These are phyloP conservation scores for Diutina catenulata DNA, from an alignment of 1,139 yeast genomes.

Conservation along the genomic window DNA sequence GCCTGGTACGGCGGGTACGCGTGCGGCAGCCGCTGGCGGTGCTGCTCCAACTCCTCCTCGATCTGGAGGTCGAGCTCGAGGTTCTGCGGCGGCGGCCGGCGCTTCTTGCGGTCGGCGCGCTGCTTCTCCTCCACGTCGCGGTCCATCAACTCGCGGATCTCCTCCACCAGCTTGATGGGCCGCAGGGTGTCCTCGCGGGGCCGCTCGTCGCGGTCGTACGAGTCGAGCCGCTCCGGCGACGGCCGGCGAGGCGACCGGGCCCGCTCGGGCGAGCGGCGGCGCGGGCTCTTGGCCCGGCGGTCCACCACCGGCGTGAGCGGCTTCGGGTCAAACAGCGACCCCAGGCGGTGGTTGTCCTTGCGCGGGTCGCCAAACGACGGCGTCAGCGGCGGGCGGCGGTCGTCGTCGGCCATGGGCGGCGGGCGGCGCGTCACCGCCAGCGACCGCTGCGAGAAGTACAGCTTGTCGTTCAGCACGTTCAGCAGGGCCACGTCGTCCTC, in stretches of 20 bases:
- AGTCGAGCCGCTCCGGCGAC: neutral
- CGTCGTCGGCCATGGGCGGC: neutral
- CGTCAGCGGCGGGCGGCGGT: neutral
- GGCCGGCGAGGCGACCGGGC: neutral
- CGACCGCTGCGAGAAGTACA: neutral
- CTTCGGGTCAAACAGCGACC: neutral
- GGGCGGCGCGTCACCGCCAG: too few relatives aligned
- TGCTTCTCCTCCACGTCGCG: neutral
- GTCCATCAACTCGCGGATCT: constrained; percentile 2
- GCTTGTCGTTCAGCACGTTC: neutral
- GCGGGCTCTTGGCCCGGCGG: neutral
- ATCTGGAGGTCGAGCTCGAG: neutral
- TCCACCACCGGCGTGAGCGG: neutral
- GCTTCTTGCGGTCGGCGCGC: neutral
- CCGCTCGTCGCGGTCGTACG: neutral
- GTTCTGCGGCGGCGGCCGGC: neutral
- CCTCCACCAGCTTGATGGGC: constrained; percentile 2
- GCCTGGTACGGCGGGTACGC: too few relatives aligned
- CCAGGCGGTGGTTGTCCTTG: neutral
- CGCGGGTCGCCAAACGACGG: too few relatives aligned
- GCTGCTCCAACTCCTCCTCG: neutral
- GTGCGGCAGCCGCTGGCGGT: neutral
- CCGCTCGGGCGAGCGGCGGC: neutral
- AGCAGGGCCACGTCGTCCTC: constrained; percentile 4
- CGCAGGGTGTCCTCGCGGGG: constrained; percentile 1